Base-by-base conservation (phyloP, 805 yeast species). In the Jamesozyma spencerorum region DNA sequence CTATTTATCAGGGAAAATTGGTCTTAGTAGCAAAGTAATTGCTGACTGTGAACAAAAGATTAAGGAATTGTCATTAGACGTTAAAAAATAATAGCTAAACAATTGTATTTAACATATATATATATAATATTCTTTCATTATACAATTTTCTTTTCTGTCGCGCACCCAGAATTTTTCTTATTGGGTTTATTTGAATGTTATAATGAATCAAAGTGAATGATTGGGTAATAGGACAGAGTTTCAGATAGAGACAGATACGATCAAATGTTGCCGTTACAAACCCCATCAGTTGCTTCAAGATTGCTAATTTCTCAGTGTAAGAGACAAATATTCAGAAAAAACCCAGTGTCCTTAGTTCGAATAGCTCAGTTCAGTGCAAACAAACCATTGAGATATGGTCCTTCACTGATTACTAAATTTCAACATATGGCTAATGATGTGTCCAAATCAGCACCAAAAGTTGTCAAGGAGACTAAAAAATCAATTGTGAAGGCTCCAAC, bases 1-100 rank as follows among this genome's bases (percentile, higher is more conserved):
- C 27, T 88, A 82, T 51, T 60, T 88, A 35, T 72, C 81, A 6
- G 69, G 64, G 22, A 86, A 86, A 63, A 77, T 88, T 45, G 75
- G 74, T 8, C 64, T 67, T 0, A 71, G 84, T 27, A 85, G 81
- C 37, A 58, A 55, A 8, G 73, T 60, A 33, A 72, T 81, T 31
- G 50, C 63, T 18, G 57, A 63, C 2, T 66, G 71, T 41, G 87
- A 81, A 51, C 56, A 56, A 8, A 53, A 63, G 13, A 62, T 70
- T 15, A 66, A 66, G 43, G 52, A 59, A 22, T 43, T 69, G 15
- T 57, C 65, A 6, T 33, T 18, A 27, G 28, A 18, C 6, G 7
- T 31, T 1, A 40, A 42, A 34, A 38, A 38, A 15, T 34, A 36
- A 32, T 22, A 22, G 6, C 26, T 10, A 7, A 22, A 22, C 6